Percentiles rank a stretch among this genome's conserved stretches.
Conservation (phyloP, 257 asterid species). For the Solanum stenotomum region DNA sequence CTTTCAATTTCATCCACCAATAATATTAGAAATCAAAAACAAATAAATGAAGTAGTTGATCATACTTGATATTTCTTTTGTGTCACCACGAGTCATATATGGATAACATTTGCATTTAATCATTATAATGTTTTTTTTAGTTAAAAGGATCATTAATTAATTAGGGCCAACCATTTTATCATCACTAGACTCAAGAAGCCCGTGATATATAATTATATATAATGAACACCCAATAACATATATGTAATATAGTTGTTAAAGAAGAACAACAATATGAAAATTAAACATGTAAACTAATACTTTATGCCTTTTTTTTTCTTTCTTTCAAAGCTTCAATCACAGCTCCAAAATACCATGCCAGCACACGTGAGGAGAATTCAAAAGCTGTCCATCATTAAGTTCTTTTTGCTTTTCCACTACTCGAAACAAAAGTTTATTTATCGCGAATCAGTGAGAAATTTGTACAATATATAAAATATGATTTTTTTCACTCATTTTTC, state of each 20-base stretch:
- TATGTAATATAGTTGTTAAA: neutral
- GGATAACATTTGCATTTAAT: neutral
- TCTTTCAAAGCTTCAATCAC: neutral
- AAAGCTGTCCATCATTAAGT: neutral
- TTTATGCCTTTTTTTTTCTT: neutral
- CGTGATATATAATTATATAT: slow-evolving; percentile 22
- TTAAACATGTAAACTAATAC: neutral
- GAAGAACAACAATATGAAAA: neutral
- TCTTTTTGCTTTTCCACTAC: neutral
- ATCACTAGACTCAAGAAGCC: slow-evolving; percentile 35
- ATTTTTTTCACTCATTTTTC: neutral
- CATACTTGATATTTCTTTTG: neutral
- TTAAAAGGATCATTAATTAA: neutral
- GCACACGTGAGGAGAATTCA: slow-evolving; percentile 16
- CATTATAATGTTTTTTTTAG: neutral
- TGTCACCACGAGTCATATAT: neutral
- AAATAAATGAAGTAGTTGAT: neutral
- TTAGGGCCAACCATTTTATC: neutral
- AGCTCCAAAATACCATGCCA: neutral
- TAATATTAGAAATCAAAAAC: neutral
- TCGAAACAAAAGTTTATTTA: no score
- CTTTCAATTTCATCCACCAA: neutral
- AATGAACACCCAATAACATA: neutral
- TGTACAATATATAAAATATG: no score
- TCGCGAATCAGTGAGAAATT: no score